phyloP scores from a whole-genome alignment of 2,329 filamentous ascomycete genomes.

The Bipolaris sorokiniana region DNA sequence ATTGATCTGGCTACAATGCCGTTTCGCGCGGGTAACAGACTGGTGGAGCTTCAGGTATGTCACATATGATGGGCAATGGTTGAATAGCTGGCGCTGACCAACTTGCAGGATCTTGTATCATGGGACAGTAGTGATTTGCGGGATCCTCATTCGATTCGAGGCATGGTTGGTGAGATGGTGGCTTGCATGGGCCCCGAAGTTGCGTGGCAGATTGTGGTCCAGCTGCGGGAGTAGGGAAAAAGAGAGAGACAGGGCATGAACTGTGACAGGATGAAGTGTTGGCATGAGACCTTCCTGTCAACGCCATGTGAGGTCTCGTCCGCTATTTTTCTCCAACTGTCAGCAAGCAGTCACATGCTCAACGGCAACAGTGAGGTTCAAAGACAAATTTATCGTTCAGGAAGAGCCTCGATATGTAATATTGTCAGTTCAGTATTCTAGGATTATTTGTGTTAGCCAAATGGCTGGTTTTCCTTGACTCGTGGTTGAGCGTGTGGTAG shows the following conservation, averaged over 20 bases:
- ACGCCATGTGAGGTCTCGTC: neutral
- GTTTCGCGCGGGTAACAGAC: constrained; percentile 54
- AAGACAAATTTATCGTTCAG: no score
- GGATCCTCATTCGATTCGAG: constrained; percentile 62
- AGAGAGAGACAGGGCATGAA: constrained; percentile 3
- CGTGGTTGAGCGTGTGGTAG: neutral
- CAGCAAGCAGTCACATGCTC: neutral
- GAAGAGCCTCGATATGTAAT: no score
- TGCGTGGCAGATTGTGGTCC: constrained; percentile 63
- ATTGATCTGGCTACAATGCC: constrained; percentile 66
- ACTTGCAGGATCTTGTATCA: constrained; percentile 59
- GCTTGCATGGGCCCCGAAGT: constrained; percentile 69
- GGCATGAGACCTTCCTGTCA: neutral
- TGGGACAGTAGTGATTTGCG: constrained; percentile 64
- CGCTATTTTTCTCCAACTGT: neutral
- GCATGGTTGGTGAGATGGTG: constrained; percentile 69
- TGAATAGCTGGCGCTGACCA: constrained; percentile 27
- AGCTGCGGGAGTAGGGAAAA: constrained; percentile 51
- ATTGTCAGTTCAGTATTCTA: neutral
- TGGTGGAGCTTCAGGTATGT: constrained; percentile 46
- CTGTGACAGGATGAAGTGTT: neutral
- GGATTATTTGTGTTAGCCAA: neutral
- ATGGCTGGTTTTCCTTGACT: neutral
- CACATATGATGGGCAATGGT: neutral
- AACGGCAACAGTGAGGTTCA: no score